Evolutionary conservation across 2,329 filamentous ascomycete species (phyloP), one percentile per base, ranked within the genome.

Genomic region (Thielaviopsis punctulata): DNA sequence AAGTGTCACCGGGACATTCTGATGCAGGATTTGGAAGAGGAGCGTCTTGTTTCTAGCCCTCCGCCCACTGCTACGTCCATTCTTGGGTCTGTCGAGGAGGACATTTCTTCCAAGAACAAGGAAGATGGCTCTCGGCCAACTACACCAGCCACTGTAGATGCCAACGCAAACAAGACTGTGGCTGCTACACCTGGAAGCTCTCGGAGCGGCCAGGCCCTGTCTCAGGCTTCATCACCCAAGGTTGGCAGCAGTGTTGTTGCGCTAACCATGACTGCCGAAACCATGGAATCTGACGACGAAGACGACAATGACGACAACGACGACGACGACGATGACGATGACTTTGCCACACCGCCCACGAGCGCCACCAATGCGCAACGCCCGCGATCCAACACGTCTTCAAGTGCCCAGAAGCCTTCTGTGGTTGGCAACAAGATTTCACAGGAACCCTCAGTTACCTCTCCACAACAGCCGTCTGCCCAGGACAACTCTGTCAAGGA

Each of bases 1-100:
- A 90, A 80, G 61, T 95, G 89, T 58, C 89, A 98, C 64, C 81
- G 83, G 43, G 90, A 95, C 60, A 89, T 96, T 55, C 69, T 98
- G 19, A 72, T 80, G 4, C 75, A 88, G 65, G 92, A 98, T 62
- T 69, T 96, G 8, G 84, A 90, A 52, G 86, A 95, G 58, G 89
- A 95, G 45, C 56, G 25, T 60, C 62, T 30, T 57, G 52, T 44
- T 36, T 12, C 22, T 13, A 51, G 44, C 49, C 23, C 12, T 24
- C 33, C 30, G 1, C 39, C 46, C 13, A 41, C 19, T 15, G 45
- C 44, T 24, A 27, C 19, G n/a, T n/a, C n/a, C 18, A 44, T 24
- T 23, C 39, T 55, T 10, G 41, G 45, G 19, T 30, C 50, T 12
- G 53, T 55, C 25, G 53, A 55, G 23, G 52, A 54, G 39, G 25